Percentiles rank a stretch among this genome's conserved stretches.
phyloP scores from a whole-genome alignment of 768 basidiomycete genomes.

The Cystofilobasidium ferigula region DNA sequence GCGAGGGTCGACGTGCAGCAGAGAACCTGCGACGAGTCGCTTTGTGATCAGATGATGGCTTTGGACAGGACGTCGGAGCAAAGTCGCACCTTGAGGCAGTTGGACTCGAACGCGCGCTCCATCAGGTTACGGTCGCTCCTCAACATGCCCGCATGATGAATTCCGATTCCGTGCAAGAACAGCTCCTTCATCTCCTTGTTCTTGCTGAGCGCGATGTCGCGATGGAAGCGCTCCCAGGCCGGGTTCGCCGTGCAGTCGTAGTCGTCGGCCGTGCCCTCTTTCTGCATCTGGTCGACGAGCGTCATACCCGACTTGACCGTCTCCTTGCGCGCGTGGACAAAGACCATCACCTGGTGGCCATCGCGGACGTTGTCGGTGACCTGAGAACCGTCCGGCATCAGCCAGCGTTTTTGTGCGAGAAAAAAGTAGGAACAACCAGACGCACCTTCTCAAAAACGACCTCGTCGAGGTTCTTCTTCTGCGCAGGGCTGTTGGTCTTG shows the following conservation, averaged over 20 bases:
- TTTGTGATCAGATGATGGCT: too few species aligned
- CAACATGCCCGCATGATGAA: slow-evolving; percentile 84
- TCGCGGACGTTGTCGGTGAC: slow-evolving; percentile 74
- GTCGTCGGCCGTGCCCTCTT: slow-evolving; percentile 60
- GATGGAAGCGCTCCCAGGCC: slow-evolving; percentile 61
- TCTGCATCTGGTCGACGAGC: slow-evolving; percentile 61
- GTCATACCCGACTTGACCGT: slow-evolving; percentile 83
- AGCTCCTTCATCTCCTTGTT: slow-evolving; percentile 96
- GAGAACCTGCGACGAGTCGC: slow-evolving; percentile 53
- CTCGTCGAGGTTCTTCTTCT: slow-evolving; percentile 74
- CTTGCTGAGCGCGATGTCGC: slow-evolving; percentile 63
- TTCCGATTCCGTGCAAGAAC: slow-evolving; percentile 73
- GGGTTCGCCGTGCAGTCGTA: slow-evolving; percentile 76
- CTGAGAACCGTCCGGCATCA: slow-evolving; percentile 23
- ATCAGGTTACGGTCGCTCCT: slow-evolving; percentile 86
- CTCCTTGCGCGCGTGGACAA: slow-evolving; percentile 95
- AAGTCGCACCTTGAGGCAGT: slow-evolving; percentile 67
- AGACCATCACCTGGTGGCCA: slow-evolving; percentile 99
- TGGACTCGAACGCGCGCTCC: slow-evolving; percentile 84
- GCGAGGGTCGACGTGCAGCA: slow-evolving; percentile 97
- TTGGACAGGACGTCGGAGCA: background rate
- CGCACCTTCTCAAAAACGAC: slow-evolving; percentile 69
- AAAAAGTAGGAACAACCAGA: background rate
- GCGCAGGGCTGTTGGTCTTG: slow-evolving; percentile 60
- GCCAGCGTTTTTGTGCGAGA: background rate